Percentiles rank a stretch among this genome's conserved stretches.
phyloP scores from a whole-genome alignment of 495 filamentous ascomycete genomes.

The Margaritispora aquatica region DNA sequence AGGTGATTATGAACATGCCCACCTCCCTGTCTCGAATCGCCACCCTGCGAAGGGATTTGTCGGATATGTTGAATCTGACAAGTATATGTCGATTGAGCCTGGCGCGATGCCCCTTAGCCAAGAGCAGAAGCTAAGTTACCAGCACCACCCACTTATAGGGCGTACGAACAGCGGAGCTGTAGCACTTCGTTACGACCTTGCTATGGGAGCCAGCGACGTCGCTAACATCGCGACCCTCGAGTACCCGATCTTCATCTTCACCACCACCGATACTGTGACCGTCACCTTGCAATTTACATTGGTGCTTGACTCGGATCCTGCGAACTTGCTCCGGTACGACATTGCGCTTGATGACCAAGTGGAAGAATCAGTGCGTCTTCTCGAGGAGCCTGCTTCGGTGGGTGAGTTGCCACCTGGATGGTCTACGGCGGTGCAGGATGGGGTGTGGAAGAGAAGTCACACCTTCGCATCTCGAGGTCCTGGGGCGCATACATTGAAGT shows the following conservation, averaged over 20 bases:
- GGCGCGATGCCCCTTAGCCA: constrained; percentile 39
- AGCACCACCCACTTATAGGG: constrained; percentile 46
- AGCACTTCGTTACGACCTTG: constrained; percentile 38
- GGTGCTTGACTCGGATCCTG: constrained; percentile 55
- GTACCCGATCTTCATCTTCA: constrained; percentile 61
- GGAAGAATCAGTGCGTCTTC: constrained; percentile 44
- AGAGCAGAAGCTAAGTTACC: constrained; percentile 38
- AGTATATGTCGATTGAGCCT: constrained; percentile 52
- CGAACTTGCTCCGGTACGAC: constrained; percentile 52
- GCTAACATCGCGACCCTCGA: constrained; percentile 39
- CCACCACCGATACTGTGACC: constrained; percentile 42
- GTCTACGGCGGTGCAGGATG: constrained; percentile 47
- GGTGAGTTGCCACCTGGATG: constrained; percentile 50
- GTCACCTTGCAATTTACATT: constrained; percentile 54
- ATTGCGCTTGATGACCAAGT: constrained; percentile 43
- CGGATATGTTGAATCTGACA: constrained; percentile 61
- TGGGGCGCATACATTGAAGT: constrained; percentile 49
- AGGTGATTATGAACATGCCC: constrained; percentile 18
- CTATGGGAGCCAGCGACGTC: not conserved
- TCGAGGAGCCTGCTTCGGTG: constrained; percentile 25
- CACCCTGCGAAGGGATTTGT: constrained; percentile 47
- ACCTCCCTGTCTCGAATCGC: constrained; percentile 39
- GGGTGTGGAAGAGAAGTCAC: constrained; percentile 54
- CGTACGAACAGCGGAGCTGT: constrained; percentile 48
- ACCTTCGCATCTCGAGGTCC: constrained; percentile 25